Evolutionary conservation across 345 rosid genomes (phyloP), one percentile per base, ranked within the genome.

Genomic region (Ceriops zippeliana): DNA sequence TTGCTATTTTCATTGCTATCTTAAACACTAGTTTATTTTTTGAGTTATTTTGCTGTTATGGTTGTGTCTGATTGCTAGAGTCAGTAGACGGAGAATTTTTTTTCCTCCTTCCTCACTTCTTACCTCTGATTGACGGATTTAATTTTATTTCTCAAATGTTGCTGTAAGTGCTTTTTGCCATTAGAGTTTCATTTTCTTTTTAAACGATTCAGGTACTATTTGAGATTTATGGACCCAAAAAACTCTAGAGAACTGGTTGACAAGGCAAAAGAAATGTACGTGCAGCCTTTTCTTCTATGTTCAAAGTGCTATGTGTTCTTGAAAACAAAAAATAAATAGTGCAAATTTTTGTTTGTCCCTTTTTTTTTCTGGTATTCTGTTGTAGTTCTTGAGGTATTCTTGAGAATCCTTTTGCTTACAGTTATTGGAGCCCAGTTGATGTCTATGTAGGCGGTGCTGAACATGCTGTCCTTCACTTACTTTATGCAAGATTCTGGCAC

Each of bases 401-500:
- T 17, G 37, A 64, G 46, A 27, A 28, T 66, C 63, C 24, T 52
- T 63, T 71, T 28, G 60, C 74, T 57, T 69, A 47, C 74, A 89
- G 97, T 82, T 93, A 91, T 77, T 93, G 97, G 98, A 81, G 92
- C 71, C 96, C 92, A 37, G 96, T 93, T 74, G 98, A 93, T 76
- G 85, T 93, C 71, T 93, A 93, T 70, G 88, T 93, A 32, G 98
- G 96, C 54, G 98, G 98, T 71, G 97, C 97, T 77, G 98, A 93
- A 69, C 98, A 93, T 83, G 98, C 98, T 42, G 97, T 93, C 74
- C 91, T 93, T 65, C 98, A 92, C 81, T 85, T 90, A 64, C 80
- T 93, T 68, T 93, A 93, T 70, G 75, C 97, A 35, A 89, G 98
- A 81, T 93, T 93, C 86, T 93, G 97, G 98, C 98, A 93, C 86